Percentiles rank a stretch among this genome's conserved stretches.
Evolutionary conservation across 805 yeast species (phyloP).

Genomic region (Lachancea mirantina): DNA sequence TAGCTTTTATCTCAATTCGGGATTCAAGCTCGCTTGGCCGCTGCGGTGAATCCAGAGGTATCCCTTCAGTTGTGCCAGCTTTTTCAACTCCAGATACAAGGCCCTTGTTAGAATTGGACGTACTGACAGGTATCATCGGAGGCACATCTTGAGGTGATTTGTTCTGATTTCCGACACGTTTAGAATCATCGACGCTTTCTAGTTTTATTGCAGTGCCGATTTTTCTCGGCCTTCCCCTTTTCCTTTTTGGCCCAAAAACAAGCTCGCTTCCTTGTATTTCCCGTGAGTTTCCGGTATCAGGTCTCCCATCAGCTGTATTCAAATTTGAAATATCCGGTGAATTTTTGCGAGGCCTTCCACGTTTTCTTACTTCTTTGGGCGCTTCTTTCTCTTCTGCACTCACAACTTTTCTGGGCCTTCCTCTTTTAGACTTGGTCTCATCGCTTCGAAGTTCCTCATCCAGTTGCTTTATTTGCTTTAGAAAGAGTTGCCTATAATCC

Average conservation of each 20-base stretch:
- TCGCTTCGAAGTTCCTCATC: conserved; percentile 3
- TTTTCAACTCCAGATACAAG: too few relatives aligned
- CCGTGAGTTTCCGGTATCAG: background rate
- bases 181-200: too few relatives aligned
- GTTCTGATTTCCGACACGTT: background rate
- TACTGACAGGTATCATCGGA: too few relatives aligned
- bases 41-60: too few relatives aligned
- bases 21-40: too few relatives aligned
- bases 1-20: too few relatives aligned
- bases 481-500: conserved; percentile 6
- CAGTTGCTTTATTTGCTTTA: conserved; percentile 1
- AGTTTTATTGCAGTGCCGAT: background rate
- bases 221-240: conserved; percentile 9
- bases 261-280: background rate
- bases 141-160: too few relatives aligned
- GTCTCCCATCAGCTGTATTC: background rate
- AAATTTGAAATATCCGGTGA: background rate
- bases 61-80: too few relatives aligned
- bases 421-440: conserved; percentile 6
- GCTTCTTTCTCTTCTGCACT: conserved; percentile 1
- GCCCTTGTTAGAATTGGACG: too few relatives aligned
- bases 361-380: conserved; percentile 1
- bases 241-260: background rate
- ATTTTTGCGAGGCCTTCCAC: conserved; percentile 7
- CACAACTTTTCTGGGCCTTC: conserved; percentile 7